Base-by-base conservation (phyloP, 1,284 basidiomycete genomes). In the Pascua guehoae region DNA sequence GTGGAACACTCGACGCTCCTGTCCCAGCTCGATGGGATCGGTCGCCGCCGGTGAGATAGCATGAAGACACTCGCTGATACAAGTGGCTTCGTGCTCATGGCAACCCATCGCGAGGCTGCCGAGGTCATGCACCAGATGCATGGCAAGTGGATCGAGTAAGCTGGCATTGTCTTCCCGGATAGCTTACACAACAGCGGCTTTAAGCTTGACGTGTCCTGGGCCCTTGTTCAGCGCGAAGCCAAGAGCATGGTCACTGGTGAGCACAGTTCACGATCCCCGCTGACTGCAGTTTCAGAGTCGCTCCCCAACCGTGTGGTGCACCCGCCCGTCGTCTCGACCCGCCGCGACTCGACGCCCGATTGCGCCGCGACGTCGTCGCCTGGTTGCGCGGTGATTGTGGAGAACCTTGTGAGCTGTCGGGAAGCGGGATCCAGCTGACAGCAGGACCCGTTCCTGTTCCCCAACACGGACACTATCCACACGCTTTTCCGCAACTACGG, bases 71-170 rank as follows among this genome's bases (percentile, higher is more conserved):
- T 38, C 40, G 42, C 55, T 47, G 8, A 62, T 43, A 5, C 1
- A 41, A 69, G 73, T 38, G 73, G 73, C 2, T 75, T 75, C 48
- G 63, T 75, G 8, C 68, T 74, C 45, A 73, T 75, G 71, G 65
- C 66, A 1, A 63, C 65, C 15, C 69, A 74, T 47, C 56, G 59
- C 24, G 69, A 75, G 54, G 72, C 73, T 0, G 42, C 55, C 3
- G 53, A 63, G 12, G 72, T 67, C 9, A 68, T 74, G 67, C 56
- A 60, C 37, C 61, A 55, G 37, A 71, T 62, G 69, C 67, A 73
- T 41, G 72, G 72, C 24, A 64, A 53, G 24, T 62, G 63, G 56
- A 57, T 73, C 41, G 66, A 71, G 73, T 73, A 44, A 64, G 73
- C 61, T 12, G 5, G 7, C 17, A 40, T 12, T 8, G 3, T 8